Evolutionary conservation across 148 eudicot species (phyloP).

Genomic region (Drosera capensis): DNA sequence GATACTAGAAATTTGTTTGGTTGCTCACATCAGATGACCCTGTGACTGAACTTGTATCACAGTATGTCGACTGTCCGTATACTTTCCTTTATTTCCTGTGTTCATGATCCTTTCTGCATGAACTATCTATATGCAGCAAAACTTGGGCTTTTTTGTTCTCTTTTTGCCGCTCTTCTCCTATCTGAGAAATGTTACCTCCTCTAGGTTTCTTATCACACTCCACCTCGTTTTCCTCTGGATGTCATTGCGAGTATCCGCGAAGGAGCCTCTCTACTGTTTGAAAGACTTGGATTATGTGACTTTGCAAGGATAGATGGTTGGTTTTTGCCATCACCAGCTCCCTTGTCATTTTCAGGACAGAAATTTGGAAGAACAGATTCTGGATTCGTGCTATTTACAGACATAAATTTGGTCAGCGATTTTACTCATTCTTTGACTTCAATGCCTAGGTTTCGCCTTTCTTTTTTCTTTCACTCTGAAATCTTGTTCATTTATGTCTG

Average conservation of each 20-base stretch:
- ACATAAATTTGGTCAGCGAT: slow-evolving; percentile 65
- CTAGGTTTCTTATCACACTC: slow-evolving; percentile 85
- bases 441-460: neutral
- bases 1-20: too few relatives aligned
- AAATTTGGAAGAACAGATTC: slow-evolving; percentile 40
- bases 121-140: neutral
- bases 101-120: too few relatives aligned
- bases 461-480: neutral
- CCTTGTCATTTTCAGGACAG: slow-evolving; percentile 16
- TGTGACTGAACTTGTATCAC: too few relatives aligned
- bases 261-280: slow-evolving; percentile 59
- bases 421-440: neutral
- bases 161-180: neutral
- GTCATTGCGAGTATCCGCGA: slow-evolving; percentile 53
- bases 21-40: too few relatives aligned
- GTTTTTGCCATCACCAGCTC: slow-evolving; percentile 54
- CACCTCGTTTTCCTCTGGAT: slow-evolving; percentile 72
- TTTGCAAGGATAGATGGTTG: slow-evolving; percentile 96
- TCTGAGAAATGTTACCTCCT: slow-evolving; percentile 3
- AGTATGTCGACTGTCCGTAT: too few relatives aligned
- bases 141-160: too few relatives aligned
- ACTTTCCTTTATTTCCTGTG: too few relatives aligned
- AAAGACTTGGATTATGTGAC: slow-evolving; percentile 56
- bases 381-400: slow-evolving; percentile 62
- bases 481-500: neutral